phyloP scores from a whole-genome alignment of 495 filamentous ascomycete genomes.

The Friedmanniomyces simplex region DNA sequence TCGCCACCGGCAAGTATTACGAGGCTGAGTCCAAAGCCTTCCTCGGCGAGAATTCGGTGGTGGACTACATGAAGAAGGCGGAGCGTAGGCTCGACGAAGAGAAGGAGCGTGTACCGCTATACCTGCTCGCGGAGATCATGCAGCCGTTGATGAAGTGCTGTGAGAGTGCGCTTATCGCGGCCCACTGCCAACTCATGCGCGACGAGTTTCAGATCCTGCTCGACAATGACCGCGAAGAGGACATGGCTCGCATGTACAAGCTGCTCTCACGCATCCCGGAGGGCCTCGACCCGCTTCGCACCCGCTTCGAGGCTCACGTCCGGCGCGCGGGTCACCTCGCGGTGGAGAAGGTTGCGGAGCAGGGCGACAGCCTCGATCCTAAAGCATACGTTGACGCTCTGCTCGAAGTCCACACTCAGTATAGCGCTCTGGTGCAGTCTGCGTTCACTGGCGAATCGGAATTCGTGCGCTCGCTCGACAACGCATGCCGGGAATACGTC shows the following conservation, averaged over 20 bases:
- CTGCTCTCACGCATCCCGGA: constrained; percentile 84
- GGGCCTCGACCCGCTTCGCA: constrained; percentile 79
- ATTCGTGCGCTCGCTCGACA: constrained; percentile 92
- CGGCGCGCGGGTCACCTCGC: constrained; percentile 76
- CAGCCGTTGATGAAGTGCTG: constrained; percentile 74
- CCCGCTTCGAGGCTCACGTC: constrained; percentile 86
- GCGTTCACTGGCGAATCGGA: constrained; percentile 94
- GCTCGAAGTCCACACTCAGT: constrained; percentile 86
- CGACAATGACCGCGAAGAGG: constrained; percentile 87
- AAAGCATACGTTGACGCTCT: constrained; percentile 94
- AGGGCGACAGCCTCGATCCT: constrained; percentile 84
- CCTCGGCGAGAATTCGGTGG: constrained; percentile 90
- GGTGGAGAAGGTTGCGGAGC: constrained; percentile 81
- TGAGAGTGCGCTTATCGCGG: constrained; percentile 77
- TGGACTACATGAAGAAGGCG: constrained; percentile 99
- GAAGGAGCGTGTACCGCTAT: constrained; percentile 86
- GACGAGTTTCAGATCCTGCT: constrained; percentile 96
- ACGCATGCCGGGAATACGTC: constrained; percentile 95
- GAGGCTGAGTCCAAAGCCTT: constrained; percentile 87
- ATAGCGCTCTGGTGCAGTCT: constrained; percentile 78
- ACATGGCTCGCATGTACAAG: constrained; percentile 93
- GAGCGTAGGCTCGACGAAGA: constrained; percentile 87
- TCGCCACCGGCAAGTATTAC: constrained; percentile 76
- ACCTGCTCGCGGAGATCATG: constrained; percentile 82
- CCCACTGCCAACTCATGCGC: constrained; percentile 69